Percentiles rank a stretch among this genome's conserved stretches.
Conservation (phyloP, 1,284 basidiomycete species). For the Pseudozyma pruni region DNA sequence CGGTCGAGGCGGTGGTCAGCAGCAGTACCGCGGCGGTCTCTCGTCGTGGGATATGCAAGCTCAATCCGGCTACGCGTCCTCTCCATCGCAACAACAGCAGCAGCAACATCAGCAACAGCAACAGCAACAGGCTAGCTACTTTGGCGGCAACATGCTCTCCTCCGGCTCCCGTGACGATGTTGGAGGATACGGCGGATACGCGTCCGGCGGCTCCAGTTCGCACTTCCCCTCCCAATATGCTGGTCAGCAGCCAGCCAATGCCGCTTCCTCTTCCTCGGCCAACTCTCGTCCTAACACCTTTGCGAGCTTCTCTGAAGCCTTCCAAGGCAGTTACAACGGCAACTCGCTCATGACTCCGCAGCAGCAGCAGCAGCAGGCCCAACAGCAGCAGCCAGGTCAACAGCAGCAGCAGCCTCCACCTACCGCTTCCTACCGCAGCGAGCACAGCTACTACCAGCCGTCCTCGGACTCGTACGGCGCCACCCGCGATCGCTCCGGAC, state of each 20-base stretch:
- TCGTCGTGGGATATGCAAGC: conserved; percentile 45
- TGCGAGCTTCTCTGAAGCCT: conserved; percentile 42
- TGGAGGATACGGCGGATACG: conserved; percentile 31
- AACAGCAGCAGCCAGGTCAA: conserved; percentile 13
- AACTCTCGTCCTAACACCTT: conserved; percentile 39
- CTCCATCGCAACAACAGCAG: conserved; percentile 39
- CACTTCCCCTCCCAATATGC: conserved; percentile 37
- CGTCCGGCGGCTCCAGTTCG: conserved; percentile 32
- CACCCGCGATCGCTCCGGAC: conserved; percentile 25
- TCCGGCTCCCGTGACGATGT: conserved; percentile 39
- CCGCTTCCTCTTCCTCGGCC: conserved; percentile 37
- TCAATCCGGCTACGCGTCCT: conserved; percentile 32
- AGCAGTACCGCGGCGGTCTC: conserved; percentile 41
- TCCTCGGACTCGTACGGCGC: conserved; percentile 40
- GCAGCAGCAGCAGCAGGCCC: conserved; percentile 23
- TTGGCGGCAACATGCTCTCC: conserved; percentile 33
- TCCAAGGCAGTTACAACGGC: conserved; percentile 34
- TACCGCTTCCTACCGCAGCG: conserved; percentile 36
- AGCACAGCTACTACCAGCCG: conserved; percentile 42
- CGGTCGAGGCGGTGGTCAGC: conserved; percentile 40
- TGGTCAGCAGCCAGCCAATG: conserved; percentile 18
- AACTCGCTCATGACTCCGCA: conserved; percentile 34
- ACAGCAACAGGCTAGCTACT: conserved; percentile 30
- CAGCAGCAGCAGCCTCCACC: conserved; percentile 34
- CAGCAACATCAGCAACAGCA: conserved; percentile 33